Percentiles rank a stretch among this genome's conserved stretches.
These are phyloP conservation scores for Eucalyptus regnans DNA, from an alignment of 345 rosid genomes.

Conservation along the genomic window DNA sequence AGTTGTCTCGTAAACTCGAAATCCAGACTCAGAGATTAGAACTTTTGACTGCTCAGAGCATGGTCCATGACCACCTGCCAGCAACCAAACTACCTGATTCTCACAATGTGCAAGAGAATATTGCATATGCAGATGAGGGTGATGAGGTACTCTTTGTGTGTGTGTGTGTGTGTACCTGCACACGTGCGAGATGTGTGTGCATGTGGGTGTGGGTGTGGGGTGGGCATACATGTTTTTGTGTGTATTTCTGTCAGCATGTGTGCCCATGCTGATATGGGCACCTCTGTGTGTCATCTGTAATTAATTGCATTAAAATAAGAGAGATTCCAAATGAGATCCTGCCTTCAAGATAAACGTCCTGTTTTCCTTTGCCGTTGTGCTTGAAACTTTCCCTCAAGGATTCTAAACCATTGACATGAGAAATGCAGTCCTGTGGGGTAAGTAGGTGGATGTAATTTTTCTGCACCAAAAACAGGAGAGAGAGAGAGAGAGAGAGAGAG, in stretches of 20 bases:
- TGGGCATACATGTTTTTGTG: not conserved
- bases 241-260: not conserved
- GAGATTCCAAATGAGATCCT: not conserved
- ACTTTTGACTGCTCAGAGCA: constrained; percentile 74
- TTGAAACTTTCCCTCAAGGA: not conserved
- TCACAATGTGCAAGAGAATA: constrained; percentile 27
- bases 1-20: constrained; percentile 79
- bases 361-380: not conserved
- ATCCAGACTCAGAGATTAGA: constrained; percentile 91
- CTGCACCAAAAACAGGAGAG: not conserved
- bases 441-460: not conserved
- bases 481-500: not conserved
- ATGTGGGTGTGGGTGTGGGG: not conserved
- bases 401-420: not conserved
- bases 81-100: constrained; percentile 42
- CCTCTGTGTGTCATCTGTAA: not conserved
- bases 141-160: constrained; percentile 58
- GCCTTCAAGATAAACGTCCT: not conserved
- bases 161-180: not conserved
- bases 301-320: not conserved
- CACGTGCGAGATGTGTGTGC: not conserved
- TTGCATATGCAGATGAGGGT: constrained; percentile 91
- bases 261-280: not conserved
- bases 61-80: constrained; percentile 40
- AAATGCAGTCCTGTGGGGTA: not conserved